Evolutionary conservation across 1,284 basidiomycete species (phyloP).

Genomic region (Cryptococcus hybrid): DNA sequence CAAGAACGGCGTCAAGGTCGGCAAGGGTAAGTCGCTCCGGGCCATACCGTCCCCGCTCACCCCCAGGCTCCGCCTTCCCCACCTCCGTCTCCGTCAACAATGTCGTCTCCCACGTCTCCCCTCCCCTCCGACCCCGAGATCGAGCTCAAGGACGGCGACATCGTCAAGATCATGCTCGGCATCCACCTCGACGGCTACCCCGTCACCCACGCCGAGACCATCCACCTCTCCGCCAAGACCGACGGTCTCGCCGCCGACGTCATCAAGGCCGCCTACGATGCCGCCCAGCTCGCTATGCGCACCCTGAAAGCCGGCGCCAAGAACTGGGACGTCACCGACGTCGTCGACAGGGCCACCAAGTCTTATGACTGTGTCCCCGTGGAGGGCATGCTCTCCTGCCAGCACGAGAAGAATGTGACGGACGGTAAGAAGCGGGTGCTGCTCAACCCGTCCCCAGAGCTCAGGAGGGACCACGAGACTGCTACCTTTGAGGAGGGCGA

Average conservation of each 20-base stretch:
- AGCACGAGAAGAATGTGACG: conserved; percentile 85
- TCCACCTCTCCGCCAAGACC: conserved; percentile 76
- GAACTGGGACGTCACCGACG: conserved; percentile 93
- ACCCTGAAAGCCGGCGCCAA: conserved; percentile 84
- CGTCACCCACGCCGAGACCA: conserved; percentile 73
- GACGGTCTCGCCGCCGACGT: conserved; percentile 86
- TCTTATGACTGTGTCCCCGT: conserved; percentile 83
- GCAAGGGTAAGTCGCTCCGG: conserved; percentile 62
- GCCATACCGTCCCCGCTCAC: conserved; percentile 25
- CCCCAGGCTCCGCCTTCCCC: conserved; percentile 80
- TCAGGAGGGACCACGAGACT: conserved; percentile 80
- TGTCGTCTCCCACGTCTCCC: conserved; percentile 58
- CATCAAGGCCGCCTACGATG: conserved; percentile 88
- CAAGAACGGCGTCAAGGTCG: conserved; percentile 78
- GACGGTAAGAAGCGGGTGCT: conserved; percentile 97
- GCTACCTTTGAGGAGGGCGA: conserved; percentile 88
- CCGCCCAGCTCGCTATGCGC: conserved; percentile 86
- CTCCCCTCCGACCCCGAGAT: conserved; percentile 60
- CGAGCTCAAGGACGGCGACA: conserved; percentile 82
- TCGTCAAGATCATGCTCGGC: conserved; percentile 94
- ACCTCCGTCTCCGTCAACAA: conserved; percentile 89
- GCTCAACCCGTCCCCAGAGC: conserved; percentile 77
- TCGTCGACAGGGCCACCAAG: conserved; percentile 69
- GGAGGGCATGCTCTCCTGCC: conserved; percentile 64
- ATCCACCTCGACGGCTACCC: conserved; percentile 87